Evolutionary conservation across 108 stramenopile species (phyloP).

Genomic region (Cyclotella sp.): DNA sequence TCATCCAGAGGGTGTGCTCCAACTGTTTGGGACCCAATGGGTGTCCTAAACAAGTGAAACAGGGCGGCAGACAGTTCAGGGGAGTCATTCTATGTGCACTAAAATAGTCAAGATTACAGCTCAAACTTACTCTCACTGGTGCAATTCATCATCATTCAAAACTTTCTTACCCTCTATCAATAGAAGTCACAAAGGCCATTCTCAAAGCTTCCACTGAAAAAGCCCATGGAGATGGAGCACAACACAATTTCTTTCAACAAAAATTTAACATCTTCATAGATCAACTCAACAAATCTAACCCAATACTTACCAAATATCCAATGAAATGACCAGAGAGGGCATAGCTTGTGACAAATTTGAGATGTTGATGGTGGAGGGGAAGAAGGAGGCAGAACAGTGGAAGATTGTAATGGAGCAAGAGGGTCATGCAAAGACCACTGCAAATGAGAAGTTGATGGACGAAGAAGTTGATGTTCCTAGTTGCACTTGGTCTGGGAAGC

Average conservation of each 20-base stretch:
- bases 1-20: slow-evolving; percentile 90
- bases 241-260: slow-evolving; percentile 41
- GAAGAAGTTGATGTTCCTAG: too few relatives aligned
- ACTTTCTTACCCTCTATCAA: slow-evolving; percentile 89
- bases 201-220: slow-evolving; percentile 67
- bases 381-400: slow-evolving; percentile 32
- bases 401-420: slow-evolving; percentile 50
- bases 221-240: slow-evolving; percentile 34
- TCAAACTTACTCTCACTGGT: too few relatives aligned
- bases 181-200: slow-evolving; percentile 89
- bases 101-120: too few relatives aligned
- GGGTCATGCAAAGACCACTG: slow-evolving; percentile 48
- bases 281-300: slow-evolving; percentile 89
- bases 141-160: slow-evolving; percentile 62
- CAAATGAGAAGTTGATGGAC: slow-evolving; percentile 70
- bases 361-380: slow-evolving; percentile 20
- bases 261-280: slow-evolving; percentile 75
- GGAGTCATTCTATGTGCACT: too few relatives aligned
- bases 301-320: slow-evolving; percentile 86
- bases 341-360: slow-evolving; percentile 27
- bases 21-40: slow-evolving; percentile 65
- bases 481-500: too few relatives aligned
- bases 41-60: slow-evolving; percentile 65
- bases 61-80: slow-evolving; percentile 90
- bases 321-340: slow-evolving; percentile 88